phyloP scores from a whole-genome alignment of 441 rosid genomes.

The Populus hybrid region DNA sequence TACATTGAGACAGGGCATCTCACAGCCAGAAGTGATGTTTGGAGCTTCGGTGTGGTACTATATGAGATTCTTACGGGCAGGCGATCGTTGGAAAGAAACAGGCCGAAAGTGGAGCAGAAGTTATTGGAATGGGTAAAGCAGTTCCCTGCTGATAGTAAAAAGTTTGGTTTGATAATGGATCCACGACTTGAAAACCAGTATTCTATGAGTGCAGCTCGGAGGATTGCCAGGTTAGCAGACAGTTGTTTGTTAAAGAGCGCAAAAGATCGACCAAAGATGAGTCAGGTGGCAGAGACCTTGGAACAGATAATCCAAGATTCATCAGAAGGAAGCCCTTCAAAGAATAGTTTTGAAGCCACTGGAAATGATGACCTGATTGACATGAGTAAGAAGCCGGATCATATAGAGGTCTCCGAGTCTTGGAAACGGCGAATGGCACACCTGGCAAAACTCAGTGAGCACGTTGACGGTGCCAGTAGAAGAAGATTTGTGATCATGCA shows the following conservation, averaged over 20 bases:
- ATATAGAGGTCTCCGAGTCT: slow-evolving; percentile 32
- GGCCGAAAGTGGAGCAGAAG: slow-evolving; percentile 52
- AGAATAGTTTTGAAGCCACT: slow-evolving; percentile 14
- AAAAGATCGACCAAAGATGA: slow-evolving; percentile 71
- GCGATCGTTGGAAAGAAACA: slow-evolving; percentile 63
- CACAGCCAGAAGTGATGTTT: slow-evolving; percentile 68
- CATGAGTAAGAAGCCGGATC: slow-evolving; percentile 16
- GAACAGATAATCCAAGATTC: slow-evolving; percentile 43
- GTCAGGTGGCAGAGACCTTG: slow-evolving; percentile 52
- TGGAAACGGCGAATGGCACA: slow-evolving; percentile 60
- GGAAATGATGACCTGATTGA: slow-evolving; percentile 24
- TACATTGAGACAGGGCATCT: slow-evolving; percentile 80
- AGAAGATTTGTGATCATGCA: slow-evolving; percentile 51
- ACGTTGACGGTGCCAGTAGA: slow-evolving; percentile 38
- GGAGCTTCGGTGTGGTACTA: slow-evolving; percentile 87
- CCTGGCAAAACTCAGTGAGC: slow-evolving; percentile 49
- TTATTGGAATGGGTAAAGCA: slow-evolving; percentile 74
- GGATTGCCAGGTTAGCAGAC: slow-evolving; percentile 66
- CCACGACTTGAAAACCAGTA: slow-evolving; percentile 53
- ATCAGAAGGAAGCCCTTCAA: slow-evolving; percentile 13
- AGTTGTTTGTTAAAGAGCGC: slow-evolving; percentile 52
- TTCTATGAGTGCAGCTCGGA: slow-evolving; percentile 46
- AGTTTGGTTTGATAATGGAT: slow-evolving; percentile 58
- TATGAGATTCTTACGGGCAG: slow-evolving; percentile 86
- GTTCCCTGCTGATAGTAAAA: slow-evolving; percentile 55